Evolutionary conservation across 805 yeast species (phyloP), one percentile per base, ranked within the genome.

Genomic region (Candida coquimbonensis): DNA sequence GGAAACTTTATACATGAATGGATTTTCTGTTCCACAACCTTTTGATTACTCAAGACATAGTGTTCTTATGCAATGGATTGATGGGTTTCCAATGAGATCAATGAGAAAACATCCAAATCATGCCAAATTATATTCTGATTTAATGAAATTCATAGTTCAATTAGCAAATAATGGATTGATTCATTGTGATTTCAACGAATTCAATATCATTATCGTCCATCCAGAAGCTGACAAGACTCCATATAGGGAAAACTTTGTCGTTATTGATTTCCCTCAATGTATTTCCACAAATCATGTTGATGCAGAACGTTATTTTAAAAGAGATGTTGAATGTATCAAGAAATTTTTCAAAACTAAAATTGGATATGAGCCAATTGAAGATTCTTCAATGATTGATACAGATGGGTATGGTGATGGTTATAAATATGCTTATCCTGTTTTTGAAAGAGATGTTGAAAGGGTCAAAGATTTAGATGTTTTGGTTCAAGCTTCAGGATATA

Each of bases 201-300:
- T 93, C 66, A 93, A 93, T 64, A 88, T 93, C 54, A 87, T 93
- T 77, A 81, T 88, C 29, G 72, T 85, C 36, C 84, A 84, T 51
- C 72, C 77, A 31, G 77, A 75, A 39, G 75, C 72, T 17, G 44
- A 33, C n/a, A 66, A 68, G 16, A 70, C 62, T 36, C 59, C 72
- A 17, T 68, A 66, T 47, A 87, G 81, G 45, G 66, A 68, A 38
- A 93, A 87, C 42, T 87, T 89, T 57, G 83, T 90, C 19, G 96
- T 93, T 26, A 91, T 93, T 57, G 99, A 93, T 73, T 93, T 93
- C 72, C 99, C 99, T 4, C 99, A 93, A 66, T 91, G 97, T 78
- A 85, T 93, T 16, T 87, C 96, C 21, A 86, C 87, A 39, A 90
- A 85, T 53, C 99, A 93, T 61, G 73, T 71, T 4, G 96, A 93